phyloP scores from a whole-genome alignment of 495 filamentous ascomycete species.

The Penicillium canescens region DNA sequence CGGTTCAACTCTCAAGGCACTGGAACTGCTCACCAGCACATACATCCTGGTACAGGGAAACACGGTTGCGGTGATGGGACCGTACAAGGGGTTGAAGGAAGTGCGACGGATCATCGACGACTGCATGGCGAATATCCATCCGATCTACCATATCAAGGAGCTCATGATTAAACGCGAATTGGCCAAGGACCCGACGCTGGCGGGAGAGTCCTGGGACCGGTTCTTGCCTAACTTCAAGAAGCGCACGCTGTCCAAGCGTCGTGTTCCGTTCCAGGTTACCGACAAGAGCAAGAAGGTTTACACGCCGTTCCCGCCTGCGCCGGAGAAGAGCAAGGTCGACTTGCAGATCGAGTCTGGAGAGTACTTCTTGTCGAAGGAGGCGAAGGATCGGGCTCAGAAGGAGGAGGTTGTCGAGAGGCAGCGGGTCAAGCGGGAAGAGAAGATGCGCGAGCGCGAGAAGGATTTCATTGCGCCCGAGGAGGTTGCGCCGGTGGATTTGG shows the following conservation, averaged over 20 bases:
- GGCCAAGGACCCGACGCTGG: slow-evolving; percentile 89
- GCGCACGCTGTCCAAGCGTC: slow-evolving; percentile 81
- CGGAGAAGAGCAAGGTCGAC: slow-evolving; percentile 96
- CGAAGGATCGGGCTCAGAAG: slow-evolving; percentile 78
- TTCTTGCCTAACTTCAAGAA: slow-evolving; percentile 99
- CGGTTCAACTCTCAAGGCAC: slow-evolving; percentile 84
- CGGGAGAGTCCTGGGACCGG: slow-evolving; percentile 87
- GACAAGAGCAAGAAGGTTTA: slow-evolving; percentile 95
- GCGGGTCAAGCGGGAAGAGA: slow-evolving; percentile 82
- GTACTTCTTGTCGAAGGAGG: slow-evolving; percentile 91
- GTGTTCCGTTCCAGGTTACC: slow-evolving; percentile 77
- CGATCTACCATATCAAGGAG: slow-evolving; percentile 95
- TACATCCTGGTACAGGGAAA: slow-evolving; percentile 98
- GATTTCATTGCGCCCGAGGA: slow-evolving; percentile 87
- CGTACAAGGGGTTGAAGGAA: slow-evolving; percentile 90
- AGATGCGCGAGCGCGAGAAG: slow-evolving; percentile 79
- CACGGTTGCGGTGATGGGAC: slow-evolving; percentile 89
- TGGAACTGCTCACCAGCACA: slow-evolving; percentile 90
- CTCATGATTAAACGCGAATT: slow-evolving; percentile 99
- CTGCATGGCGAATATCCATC: slow-evolving; percentile 95
- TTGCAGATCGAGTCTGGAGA: slow-evolving; percentile 97
- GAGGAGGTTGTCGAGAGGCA: slow-evolving; percentile 79
- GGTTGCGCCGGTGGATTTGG: slow-evolving; percentile 46
- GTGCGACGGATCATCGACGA: slow-evolving; percentile 88
- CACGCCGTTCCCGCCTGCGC: slow-evolving; percentile 74